These are phyloP conservation scores for Solanum paucissectum DNA, from an alignment of 257 asterid species.

Conservation along the genomic window DNA sequence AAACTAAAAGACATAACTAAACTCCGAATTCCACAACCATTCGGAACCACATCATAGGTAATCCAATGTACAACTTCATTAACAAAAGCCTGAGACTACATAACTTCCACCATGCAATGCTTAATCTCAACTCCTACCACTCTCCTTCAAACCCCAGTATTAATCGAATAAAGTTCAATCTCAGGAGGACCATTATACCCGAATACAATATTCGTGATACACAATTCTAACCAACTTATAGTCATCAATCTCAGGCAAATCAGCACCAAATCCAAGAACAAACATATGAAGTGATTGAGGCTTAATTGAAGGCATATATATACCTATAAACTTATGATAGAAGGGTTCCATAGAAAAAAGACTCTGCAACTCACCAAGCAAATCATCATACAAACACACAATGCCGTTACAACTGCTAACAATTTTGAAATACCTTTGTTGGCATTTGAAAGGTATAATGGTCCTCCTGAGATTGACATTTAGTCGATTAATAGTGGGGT, in stretches of 20 bases:
- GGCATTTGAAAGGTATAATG: not conserved
- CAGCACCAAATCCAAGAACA: not conserved
- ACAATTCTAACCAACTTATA: too few species aligned
- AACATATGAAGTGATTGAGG: not conserved
- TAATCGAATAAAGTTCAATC: conserved; percentile 35
- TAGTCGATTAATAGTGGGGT: conserved; percentile 18
- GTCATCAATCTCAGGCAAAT: too few species aligned
- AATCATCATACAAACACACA: not conserved
- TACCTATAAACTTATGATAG: not conserved
- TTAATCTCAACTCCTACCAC: conserved; percentile 4
- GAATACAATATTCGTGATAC: too few species aligned
- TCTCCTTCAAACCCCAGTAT: conserved; percentile 27
- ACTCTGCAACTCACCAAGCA: not conserved
- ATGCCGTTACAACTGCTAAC: not conserved
- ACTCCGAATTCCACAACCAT: not conserved
- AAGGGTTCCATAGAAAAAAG: not conserved
- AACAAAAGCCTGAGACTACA: conserved; percentile 29
- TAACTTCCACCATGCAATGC: conserved; percentile 14
- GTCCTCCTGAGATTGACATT: conserved; percentile 36
- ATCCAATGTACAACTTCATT: conserved; percentile 33
- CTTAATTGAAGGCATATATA: not conserved
- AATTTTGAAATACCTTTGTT: not conserved
- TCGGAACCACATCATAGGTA: conserved; percentile 8
- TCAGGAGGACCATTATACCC: conserved; percentile 9
- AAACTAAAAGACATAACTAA: conserved; percentile 8